Conservation (phyloP, 2,329 filamentous ascomycete species). For the Pseudocercospora ulei region DNA sequence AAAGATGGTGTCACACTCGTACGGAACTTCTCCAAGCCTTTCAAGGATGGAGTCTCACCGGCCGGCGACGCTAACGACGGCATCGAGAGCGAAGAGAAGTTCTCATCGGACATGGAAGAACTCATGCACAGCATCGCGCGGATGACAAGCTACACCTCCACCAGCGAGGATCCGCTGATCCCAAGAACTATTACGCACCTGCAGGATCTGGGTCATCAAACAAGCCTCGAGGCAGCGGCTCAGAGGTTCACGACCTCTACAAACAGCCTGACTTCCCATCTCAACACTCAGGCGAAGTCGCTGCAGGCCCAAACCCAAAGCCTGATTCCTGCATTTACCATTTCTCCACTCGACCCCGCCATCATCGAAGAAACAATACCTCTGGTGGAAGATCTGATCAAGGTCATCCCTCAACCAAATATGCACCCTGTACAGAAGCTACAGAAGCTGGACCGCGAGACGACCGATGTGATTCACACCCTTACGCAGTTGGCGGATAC, state of each 20-base stretch:
- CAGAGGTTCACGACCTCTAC: slow-evolving; percentile 33
- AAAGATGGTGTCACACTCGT: slow-evolving; percentile 14
- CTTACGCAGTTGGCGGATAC: slow-evolving; percentile 82
- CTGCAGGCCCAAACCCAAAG: slow-evolving; percentile 61
- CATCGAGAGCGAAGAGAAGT: slow-evolving; percentile 27
- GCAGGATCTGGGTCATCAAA: slow-evolving; percentile 33
- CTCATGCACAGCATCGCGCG: slow-evolving; percentile 31
- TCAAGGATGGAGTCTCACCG: slow-evolving; percentile 9
- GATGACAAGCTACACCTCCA: slow-evolving; percentile 29
- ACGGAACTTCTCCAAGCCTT: slow-evolving; percentile 32
- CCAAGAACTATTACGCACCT: slow-evolving; percentile 29
- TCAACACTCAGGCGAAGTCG: slow-evolving; percentile 64
- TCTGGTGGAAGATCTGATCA: slow-evolving; percentile 54
- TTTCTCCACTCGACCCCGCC: slow-evolving; percentile 54
- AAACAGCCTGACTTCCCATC: slow-evolving; percentile 54
- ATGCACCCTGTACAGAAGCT: slow-evolving; percentile 56
- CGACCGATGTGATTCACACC: slow-evolving; percentile 63
- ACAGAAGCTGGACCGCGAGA: slow-evolving; percentile 55
- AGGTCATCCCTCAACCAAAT: slow-evolving; percentile 58
- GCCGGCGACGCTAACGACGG: slow-evolving; percentile 18
- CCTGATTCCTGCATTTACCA: slow-evolving; percentile 51
- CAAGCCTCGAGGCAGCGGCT: slow-evolving; percentile 30
- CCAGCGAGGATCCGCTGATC: slow-evolving; percentile 30
- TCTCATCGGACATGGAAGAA: slow-evolving; percentile 38
- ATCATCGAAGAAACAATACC: slow-evolving; percentile 61